Evolutionary conservation across 768 basidiomycete genomes (phyloP).

Genomic region (Leccinum sublutescens): DNA sequence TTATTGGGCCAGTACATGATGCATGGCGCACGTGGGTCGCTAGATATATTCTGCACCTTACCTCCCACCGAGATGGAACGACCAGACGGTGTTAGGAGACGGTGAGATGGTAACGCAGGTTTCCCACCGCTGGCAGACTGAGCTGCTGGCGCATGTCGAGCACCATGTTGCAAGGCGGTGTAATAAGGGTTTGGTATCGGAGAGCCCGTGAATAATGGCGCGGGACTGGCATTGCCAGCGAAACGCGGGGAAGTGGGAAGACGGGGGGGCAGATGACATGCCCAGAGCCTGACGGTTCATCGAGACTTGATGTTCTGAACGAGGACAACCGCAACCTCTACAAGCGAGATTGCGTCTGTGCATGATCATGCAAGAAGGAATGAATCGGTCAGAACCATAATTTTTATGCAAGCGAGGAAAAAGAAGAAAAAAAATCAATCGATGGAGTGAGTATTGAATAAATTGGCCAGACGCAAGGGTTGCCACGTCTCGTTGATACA

Average conservation of each 20-base stretch:
- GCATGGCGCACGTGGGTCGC: slow-evolving; percentile 68
- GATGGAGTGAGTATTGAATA: background rate
- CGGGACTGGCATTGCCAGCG: slow-evolving; percentile 15
- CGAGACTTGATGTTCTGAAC: slow-evolving; percentile 37
- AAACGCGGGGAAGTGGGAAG: slow-evolving; percentile 28
- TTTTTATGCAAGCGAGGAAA: slow-evolving; percentile 14
- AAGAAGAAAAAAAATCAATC: background rate
- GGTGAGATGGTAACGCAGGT: slow-evolving; percentile 48
- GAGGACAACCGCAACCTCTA: slow-evolving; percentile 72
- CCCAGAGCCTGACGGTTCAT: slow-evolving; percentile 31
- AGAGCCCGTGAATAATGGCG: slow-evolving; percentile 17
- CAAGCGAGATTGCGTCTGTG: slow-evolving; percentile 74
- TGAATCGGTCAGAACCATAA: slow-evolving; percentile 44
- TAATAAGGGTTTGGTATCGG: slow-evolving; percentile 32
- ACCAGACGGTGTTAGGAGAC: slow-evolving; percentile 81
- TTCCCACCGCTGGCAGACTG: slow-evolving; percentile 29
- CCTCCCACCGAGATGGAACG: slow-evolving; percentile 74
- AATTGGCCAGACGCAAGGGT: too few relatives aligned
- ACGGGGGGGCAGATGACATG: slow-evolving; percentile 20
- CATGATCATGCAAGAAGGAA: slow-evolving; percentile 47
- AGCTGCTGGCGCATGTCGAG: slow-evolving; percentile 31
- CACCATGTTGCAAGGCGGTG: slow-evolving; percentile 12
- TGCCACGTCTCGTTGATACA: too few relatives aligned
- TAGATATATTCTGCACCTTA: slow-evolving; percentile 75
- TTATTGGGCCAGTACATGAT: slow-evolving; percentile 93